Conservation (phyloP, 163 green algal species). For the Volvox carteri region DNA sequence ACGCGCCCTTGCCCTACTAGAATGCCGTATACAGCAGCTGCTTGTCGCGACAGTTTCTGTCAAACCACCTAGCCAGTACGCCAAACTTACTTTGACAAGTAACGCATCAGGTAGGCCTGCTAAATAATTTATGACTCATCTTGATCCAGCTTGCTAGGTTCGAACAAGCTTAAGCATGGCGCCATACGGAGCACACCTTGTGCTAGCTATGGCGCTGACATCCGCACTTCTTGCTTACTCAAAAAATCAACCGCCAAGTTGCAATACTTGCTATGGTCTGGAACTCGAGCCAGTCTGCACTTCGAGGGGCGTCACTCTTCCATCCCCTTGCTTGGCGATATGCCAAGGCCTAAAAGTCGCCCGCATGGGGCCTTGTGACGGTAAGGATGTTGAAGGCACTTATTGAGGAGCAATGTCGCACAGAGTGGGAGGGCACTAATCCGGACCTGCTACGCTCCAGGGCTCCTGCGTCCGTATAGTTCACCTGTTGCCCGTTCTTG, state of each 20-base stretch:
- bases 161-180: slow-evolving; percentile 2
- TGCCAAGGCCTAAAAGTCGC: slow-evolving; percentile 11
- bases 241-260: not conserved
- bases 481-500: too few species aligned
- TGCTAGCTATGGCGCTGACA: not conserved
- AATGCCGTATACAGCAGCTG: not conserved
- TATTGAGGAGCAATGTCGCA: too few species aligned
- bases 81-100: too few species aligned
- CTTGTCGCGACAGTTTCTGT: not conserved
- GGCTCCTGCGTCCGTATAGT: too few species aligned
- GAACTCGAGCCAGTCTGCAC: slow-evolving; percentile 1
- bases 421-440: too few species aligned
- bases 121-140: too few species aligned
- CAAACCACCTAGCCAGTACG: too few species aligned
- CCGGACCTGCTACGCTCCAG: too few species aligned
- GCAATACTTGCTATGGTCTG: not conserved
- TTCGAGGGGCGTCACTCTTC: not conserved
- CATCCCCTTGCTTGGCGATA: not conserved
- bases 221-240: not conserved
- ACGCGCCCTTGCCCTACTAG: not conserved
- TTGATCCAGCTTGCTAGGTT: not conserved
- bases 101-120: too few species aligned
- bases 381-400: not conserved
- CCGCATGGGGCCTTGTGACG: not conserved
- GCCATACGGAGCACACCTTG: not conserved